Evolutionary conservation across 306 rosid species (phyloP).

Genomic region (Comarum palustre): DNA sequence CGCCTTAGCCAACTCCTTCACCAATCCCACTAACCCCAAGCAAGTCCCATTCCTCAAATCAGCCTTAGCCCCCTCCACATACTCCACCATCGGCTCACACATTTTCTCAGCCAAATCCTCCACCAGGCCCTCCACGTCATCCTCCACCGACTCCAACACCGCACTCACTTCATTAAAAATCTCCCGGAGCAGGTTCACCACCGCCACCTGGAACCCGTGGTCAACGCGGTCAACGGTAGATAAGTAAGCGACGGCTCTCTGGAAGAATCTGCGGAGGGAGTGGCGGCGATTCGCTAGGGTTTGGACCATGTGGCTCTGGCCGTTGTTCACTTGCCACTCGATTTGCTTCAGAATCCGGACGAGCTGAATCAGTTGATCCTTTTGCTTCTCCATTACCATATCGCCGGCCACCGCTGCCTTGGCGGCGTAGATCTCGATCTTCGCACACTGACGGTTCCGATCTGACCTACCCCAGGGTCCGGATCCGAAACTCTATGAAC

Average conservation of each 20-base stretch:
- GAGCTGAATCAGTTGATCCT: slow-evolving; percentile 8
- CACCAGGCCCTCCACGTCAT: slow-evolving; percentile 12
- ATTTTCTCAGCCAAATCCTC: slow-evolving; percentile 6
- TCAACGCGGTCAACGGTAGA: slow-evolving; percentile 15
- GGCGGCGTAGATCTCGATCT: neutral
- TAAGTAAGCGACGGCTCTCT: neutral
- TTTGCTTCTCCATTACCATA: slow-evolving; percentile 11
- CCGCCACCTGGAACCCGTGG: slow-evolving; percentile 3
- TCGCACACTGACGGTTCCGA: neutral
- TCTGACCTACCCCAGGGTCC: neutral
- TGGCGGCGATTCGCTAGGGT: slow-evolving; percentile 12
- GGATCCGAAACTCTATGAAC: neutral
- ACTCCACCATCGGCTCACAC: slow-evolving; percentile 16
- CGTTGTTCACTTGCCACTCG: neutral
- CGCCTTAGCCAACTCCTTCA: slow-evolving; percentile 12
- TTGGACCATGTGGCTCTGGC: slow-evolving; percentile 10
- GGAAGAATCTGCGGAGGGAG: neutral
- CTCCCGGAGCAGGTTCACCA: neutral
- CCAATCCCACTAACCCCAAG: neutral
- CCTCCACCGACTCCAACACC: slow-evolving; percentile 14
- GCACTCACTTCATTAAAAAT: neutral
- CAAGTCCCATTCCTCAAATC: slow-evolving; percentile 15
- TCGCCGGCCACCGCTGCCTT: slow-evolving; percentile 9
- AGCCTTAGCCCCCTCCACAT: slow-evolving; percentile 12
- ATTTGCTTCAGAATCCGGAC: slow-evolving; percentile 12